Conservation (phyloP, 2,329 filamentous ascomycete species). For the Claviceps cyperi region DNA sequence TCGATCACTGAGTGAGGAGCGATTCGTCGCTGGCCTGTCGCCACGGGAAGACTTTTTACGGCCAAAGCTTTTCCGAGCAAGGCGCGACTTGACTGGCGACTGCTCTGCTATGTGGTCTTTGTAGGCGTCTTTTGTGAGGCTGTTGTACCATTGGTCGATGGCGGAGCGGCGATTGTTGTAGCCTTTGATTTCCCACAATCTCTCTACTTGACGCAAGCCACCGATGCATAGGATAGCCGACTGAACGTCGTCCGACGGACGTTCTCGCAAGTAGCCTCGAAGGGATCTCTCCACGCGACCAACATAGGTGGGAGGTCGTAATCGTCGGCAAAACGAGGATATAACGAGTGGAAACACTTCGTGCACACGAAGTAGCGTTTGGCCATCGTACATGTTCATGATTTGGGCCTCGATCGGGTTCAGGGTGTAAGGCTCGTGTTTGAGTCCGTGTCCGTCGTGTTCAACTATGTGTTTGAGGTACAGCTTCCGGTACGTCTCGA, state of each 20-base stretch:
- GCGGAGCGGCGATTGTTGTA: slow-evolving; percentile 45
- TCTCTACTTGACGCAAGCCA: slow-evolving; percentile 46
- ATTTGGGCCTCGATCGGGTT: slow-evolving; percentile 49
- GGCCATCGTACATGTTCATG: slow-evolving; percentile 50
- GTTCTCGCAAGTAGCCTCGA: slow-evolving; percentile 48
- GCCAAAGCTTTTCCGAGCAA: slow-evolving; percentile 38
- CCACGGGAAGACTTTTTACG: slow-evolving; percentile 39
- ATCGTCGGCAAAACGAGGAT: slow-evolving; percentile 46
- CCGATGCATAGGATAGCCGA: slow-evolving; percentile 45
- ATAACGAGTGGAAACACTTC: slow-evolving; percentile 50
- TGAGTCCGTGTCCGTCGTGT: slow-evolving; percentile 35
- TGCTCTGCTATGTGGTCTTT: slow-evolving; percentile 25
- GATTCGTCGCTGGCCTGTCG: slow-evolving; percentile 10
- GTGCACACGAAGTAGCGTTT: slow-evolving; percentile 47
- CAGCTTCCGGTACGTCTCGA: slow-evolving; percentile 47
- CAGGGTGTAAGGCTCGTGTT: slow-evolving; percentile 38
- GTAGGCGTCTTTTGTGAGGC: slow-evolving; percentile 30
- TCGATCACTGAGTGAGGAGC: slow-evolving; percentile 13
- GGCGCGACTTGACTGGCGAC: slow-evolving; percentile 31
- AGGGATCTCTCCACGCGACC: slow-evolving; percentile 47
- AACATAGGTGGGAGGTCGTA: slow-evolving; percentile 50
- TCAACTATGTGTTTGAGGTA: slow-evolving; percentile 42
- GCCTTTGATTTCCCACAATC: slow-evolving; percentile 51
- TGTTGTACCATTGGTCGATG: slow-evolving; percentile 46
- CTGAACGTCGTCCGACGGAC: slow-evolving; percentile 47